Evolutionary conservation across 768 basidiomycete genomes (phyloP).

Genomic region (Cyathus striatus): DNA sequence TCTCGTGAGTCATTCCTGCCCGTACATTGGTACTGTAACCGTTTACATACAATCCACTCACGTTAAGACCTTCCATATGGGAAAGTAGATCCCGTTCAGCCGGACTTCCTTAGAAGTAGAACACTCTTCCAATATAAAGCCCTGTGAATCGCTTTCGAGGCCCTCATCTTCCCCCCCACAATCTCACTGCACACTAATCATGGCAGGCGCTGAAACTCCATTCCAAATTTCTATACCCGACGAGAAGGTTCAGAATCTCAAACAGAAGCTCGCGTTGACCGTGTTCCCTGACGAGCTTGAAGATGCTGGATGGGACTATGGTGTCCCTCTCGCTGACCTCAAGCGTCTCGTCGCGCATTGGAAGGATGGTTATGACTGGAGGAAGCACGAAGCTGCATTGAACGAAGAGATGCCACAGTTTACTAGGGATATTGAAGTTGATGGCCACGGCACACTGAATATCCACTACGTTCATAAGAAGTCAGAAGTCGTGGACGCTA

Average conservation of each 20-base stretch:
- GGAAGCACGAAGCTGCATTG: constrained; percentile 41
- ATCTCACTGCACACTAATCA: too few relatives aligned
- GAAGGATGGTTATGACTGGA: constrained; percentile 55
- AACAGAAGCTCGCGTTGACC: constrained; percentile 39
- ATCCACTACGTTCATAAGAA: constrained; percentile 58
- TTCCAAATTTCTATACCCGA: constrained; percentile 48
- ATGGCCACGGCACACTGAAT: constrained; percentile 34
- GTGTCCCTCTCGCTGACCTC: constrained; percentile 44
- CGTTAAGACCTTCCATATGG: too few relatives aligned
- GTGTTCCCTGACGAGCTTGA: constrained; percentile 57
- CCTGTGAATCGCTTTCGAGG: too few relatives aligned
- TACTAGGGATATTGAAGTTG: constrained; percentile 43
- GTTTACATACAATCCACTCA: too few relatives aligned
- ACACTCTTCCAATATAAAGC: too few relatives aligned
- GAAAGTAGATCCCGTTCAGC: too few relatives aligned
- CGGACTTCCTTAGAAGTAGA: too few relatives aligned
- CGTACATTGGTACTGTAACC: too few relatives aligned
- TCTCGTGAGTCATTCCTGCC: too few relatives aligned
- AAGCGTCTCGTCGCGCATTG: constrained; percentile 44
- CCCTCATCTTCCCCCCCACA: too few relatives aligned
- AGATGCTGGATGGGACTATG: constrained; percentile 46
- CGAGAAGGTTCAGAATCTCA: constrained; percentile 30
- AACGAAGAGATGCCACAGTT: constrained; percentile 54
- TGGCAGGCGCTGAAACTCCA: too few relatives aligned
- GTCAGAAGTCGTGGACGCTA: constrained; percentile 37